phyloP scores from a whole-genome alignment of 495 filamentous ascomycete genomes.

The Pyrenopolyporus hunteri region DNA sequence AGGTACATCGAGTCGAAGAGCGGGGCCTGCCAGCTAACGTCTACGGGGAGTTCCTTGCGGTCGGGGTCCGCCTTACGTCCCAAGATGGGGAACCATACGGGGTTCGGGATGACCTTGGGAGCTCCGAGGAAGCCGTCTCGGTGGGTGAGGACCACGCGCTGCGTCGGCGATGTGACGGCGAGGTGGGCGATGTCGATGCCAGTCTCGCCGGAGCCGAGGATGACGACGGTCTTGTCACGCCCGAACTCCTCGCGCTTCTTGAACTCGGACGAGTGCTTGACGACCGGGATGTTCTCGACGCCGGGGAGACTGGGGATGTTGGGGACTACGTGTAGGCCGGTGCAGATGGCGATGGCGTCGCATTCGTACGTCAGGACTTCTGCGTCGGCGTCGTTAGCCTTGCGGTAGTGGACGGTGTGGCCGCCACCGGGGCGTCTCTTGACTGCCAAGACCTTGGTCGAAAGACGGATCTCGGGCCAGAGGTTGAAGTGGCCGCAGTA shows the following conservation, averaged over 20 bases:
- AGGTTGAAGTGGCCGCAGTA: constrained; percentile 11
- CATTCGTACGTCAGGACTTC: constrained; percentile 42
- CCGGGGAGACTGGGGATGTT: constrained; percentile 48
- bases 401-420: constrained; percentile 40
- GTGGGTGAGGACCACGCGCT: constrained; percentile 50
- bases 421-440: constrained; percentile 24
- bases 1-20: constrained; percentile 49
- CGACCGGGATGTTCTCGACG: constrained; percentile 45
- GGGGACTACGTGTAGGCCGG: constrained; percentile 49
- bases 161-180: constrained; percentile 47
- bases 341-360: constrained; percentile 53
- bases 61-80: constrained; percentile 34
- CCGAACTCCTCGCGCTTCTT: constrained; percentile 49
- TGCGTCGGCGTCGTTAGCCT: background rate
- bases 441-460: constrained; percentile 22
- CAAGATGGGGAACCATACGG: constrained; percentile 40
- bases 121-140: constrained; percentile 50
- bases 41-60: constrained; percentile 27
- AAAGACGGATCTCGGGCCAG: constrained; percentile 8
- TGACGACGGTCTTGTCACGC: constrained; percentile 46
- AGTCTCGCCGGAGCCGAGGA: constrained; percentile 54
- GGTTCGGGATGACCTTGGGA: constrained; percentile 46
- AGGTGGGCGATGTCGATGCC: constrained; percentile 51
- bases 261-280: constrained; percentile 52
- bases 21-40: constrained; percentile 37